Base-by-base conservation (phyloP, 768 basidiomycete genomes). In the Steccherinum ochraceum region DNA sequence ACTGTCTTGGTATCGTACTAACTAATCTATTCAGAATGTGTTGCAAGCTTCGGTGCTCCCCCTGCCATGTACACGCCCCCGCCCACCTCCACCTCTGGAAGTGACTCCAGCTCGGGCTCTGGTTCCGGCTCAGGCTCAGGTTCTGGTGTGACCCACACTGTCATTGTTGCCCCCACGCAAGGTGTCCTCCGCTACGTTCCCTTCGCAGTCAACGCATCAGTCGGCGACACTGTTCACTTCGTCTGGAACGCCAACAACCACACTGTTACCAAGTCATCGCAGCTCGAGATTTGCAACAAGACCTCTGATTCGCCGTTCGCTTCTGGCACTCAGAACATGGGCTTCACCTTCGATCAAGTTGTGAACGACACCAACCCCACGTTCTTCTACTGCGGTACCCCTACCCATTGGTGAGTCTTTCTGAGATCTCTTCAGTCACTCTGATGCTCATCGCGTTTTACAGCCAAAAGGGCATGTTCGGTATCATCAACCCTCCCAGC, bases 181-280 rank as follows among this genome's bases (percentile, higher is more conserved):
- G 87, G 87, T 64, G 80, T 88, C 52, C 72, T 89, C 48, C 83
- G 85, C 53, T 86, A 81, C 59, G 72, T 89, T 47, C 88, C 88
- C 26, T 87, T 86, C 68, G 80, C 81, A 21, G 66, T 84, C 55
- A 86, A 88, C 61, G 87, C 85, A 3, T 80, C 83, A 25, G 78
- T 83, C 52, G 88, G 88, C 49, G 87, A 89, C 67, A 87, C 84
- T 59, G 65, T 91, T 69, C 70, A 74, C 63, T 90, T 82, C 72
- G 72, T 82, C 67, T 92, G 88, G 88, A 76, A 77, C 50, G 87
- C 84, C 48, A 79, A 85, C 72, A 79, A 78, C 62, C 88, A 89
- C 73, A 90, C 87, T 25, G 89, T 90, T 60, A 91, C 89, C 58
- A 86, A 89, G 72, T 80, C 80, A 16, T 87, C 86, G 0, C 62